Conservation (phyloP, 2,329 filamentous ascomycete species). For the Coniochaeta prunicola region DNA sequence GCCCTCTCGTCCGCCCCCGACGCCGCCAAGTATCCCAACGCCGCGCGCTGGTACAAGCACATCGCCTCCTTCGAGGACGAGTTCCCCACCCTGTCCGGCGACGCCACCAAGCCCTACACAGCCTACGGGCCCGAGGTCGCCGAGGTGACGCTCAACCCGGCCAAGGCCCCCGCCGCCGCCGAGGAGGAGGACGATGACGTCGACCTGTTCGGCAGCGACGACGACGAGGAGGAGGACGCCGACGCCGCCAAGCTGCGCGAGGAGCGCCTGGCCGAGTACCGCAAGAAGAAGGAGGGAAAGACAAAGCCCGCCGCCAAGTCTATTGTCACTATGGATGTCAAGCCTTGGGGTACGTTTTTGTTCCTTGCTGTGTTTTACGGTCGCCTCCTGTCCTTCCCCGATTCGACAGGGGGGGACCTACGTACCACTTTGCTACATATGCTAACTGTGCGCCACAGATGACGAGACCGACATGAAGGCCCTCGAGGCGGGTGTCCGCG, state of each 20-base stretch:
- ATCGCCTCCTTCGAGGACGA: constrained; percentile 84
- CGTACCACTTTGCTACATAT: background rate
- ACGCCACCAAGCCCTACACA: constrained; percentile 78
- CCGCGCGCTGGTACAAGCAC: constrained; percentile 97
- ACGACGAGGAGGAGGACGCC: constrained; percentile 86
- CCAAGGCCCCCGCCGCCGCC: constrained; percentile 63
- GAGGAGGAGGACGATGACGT: constrained; percentile 73
- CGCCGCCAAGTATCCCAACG: constrained; percentile 80
- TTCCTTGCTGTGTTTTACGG: too few relatives aligned
- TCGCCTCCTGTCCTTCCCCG: background rate
- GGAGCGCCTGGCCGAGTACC: constrained; percentile 85
- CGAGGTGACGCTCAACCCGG: constrained; percentile 73
- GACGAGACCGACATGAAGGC: constrained; percentile 86
- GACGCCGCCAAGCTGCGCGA: constrained; percentile 78
- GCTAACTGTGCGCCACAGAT: constrained; percentile 39
- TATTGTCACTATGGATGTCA: constrained; percentile 87
- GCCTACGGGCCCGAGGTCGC: constrained; percentile 78
- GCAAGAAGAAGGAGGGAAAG: constrained; percentile 90
- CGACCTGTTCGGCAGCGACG: constrained; percentile 86
- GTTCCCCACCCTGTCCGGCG: constrained; percentile 82
- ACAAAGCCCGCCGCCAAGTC: constrained; percentile 89
- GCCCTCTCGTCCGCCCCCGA: constrained; percentile 68
- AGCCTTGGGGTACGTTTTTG: constrained; percentile 82
- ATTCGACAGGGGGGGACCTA: background rate
- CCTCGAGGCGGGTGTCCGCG: constrained; percentile 71